Percentiles rank a stretch among this genome's conserved stretches.
These are phyloP conservation scores for Suillus weaverae DNA, from an alignment of 768 basidiomycete genomes.

Conservation along the genomic window DNA sequence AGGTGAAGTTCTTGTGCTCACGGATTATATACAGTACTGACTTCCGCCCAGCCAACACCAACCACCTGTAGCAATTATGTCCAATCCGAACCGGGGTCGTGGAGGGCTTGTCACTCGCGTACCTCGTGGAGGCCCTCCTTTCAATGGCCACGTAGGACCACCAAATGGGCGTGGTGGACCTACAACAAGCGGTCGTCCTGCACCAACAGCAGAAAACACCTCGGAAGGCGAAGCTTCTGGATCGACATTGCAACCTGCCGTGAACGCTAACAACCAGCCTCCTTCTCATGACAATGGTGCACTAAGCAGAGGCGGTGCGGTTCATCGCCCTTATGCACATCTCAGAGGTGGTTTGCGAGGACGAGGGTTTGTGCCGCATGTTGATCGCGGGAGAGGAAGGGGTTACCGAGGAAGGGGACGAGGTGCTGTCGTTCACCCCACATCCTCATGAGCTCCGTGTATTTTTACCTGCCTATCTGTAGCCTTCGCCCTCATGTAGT, in stretches of 20 bases:
- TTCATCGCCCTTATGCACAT: conserved; percentile 2
- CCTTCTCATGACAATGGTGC: conserved; percentile 8
- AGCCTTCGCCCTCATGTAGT: background rate
- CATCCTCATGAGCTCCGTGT: conserved; percentile 12
- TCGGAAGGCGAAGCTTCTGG: background rate
- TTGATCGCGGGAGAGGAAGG: conserved; percentile 35
- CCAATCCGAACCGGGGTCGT: conserved; percentile 63
- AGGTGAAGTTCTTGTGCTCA: conserved; percentile 20
- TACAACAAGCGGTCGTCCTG: conserved; percentile 13
- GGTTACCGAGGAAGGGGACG: conserved; percentile 35
- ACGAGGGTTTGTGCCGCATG: conserved; percentile 28
- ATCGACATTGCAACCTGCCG: background rate
- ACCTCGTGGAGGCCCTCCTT: conserved; percentile 8
- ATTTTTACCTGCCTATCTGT: conserved; percentile 1
- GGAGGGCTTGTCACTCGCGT: conserved; percentile 21
- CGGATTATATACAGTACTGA: background rate
- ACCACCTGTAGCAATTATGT: conserved; percentile 66
- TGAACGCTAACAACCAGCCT: background rate
- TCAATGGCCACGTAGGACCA: conserved; percentile 11
- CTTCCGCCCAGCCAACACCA: conserved; percentile 12
- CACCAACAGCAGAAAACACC: conserved; percentile 1
- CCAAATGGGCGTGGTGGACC: conserved; percentile 15
- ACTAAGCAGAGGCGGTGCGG: conserved; percentile 7
- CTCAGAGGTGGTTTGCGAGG: conserved; percentile 33
- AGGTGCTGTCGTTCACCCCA: conserved; percentile 6